Conservation (phyloP, 176 grass and related monocot species). For the Themeda triandra region DNA sequence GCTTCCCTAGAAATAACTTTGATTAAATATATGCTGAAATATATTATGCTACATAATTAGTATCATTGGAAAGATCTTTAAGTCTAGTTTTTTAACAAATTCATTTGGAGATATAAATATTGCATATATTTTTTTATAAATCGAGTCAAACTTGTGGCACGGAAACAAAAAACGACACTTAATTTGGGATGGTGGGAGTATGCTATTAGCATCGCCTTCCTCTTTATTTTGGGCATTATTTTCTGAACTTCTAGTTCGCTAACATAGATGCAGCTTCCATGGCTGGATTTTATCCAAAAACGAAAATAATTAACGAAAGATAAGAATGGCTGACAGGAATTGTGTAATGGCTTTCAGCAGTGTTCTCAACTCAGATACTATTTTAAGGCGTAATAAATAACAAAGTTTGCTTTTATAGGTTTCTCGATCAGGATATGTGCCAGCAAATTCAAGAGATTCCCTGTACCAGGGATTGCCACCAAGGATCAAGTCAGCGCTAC, state of each 20-base stretch:
- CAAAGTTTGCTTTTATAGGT: slow-evolving; percentile 40
- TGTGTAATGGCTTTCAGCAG: slow-evolving; percentile 9
- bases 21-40: no score
- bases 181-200: no score
- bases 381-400: neutral
- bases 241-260: neutral
- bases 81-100: no score
- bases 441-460: slow-evolving; percentile 66
- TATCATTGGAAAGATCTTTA: no score
- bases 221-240: neutral
- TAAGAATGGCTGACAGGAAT: neutral
- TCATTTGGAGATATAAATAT: no score
- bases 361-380: neutral
- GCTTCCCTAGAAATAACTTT: no score
- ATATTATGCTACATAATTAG: no score
- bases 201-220: neutral
- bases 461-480: slow-evolving; percentile 88
- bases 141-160: no score
- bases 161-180: no score
- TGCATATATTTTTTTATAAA: no score
- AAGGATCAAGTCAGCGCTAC: slow-evolving; percentile 58
- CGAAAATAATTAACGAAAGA: neutral
- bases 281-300: neutral
- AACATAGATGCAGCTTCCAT: neutral
- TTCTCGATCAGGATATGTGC: slow-evolving; percentile 73